Evolutionary conservation across 257 asterid species (phyloP), one percentile per base, ranked within the genome.

Genomic region (Verbascum thapsus): DNA sequence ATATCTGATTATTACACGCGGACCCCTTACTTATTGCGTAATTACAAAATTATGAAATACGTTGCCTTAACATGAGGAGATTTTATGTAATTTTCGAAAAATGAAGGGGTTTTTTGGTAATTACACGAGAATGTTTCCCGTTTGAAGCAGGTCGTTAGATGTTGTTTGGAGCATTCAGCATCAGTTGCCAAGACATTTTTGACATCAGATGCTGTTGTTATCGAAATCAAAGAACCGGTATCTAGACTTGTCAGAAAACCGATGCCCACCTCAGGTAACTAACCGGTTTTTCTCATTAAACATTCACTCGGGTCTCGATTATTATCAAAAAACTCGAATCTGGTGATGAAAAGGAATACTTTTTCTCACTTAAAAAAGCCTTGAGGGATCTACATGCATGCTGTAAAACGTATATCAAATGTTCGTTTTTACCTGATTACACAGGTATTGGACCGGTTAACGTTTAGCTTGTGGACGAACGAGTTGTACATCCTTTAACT

Each of bases 91-190:
- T n/a, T n/a, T n/a, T n/a, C n/a, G n/a, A n/a, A n/a, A n/a, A n/a
- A n/a, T n/a, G n/a, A n/a, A n/a, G n/a, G n/a, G n/a, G n/a, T n/a
- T n/a, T n/a, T n/a, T n/a, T n/a, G n/a, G n/a, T n/a, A n/a, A n/a
- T n/a, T n/a, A n/a, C n/a, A n/a, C n/a, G n/a, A 26, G 32, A 26
- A 26, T 26, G 32, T 45, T 10, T 37, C 39, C 22, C n/a, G 11
- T 2, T 23, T 2, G 53, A 68, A 56, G 11, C 81, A 89, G 94
- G 96, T 90, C 13, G 90, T 90, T 5, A 72, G 97, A 68, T 90
- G 97, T 75, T 90, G 96, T 78, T 78, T 87, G 71, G 96, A 87
- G 68, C 90, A 90, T 53, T 85, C 96, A 43, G 83, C 88, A 10
- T 85, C 96, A 8, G 91, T 90, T 12, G 94, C 90, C 26, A 83